A percentile compares a stretch with the other conserved stretches of the same genome.
Conservation (phyloP, 441 rosid species). For the Brassica balearica region DNA sequence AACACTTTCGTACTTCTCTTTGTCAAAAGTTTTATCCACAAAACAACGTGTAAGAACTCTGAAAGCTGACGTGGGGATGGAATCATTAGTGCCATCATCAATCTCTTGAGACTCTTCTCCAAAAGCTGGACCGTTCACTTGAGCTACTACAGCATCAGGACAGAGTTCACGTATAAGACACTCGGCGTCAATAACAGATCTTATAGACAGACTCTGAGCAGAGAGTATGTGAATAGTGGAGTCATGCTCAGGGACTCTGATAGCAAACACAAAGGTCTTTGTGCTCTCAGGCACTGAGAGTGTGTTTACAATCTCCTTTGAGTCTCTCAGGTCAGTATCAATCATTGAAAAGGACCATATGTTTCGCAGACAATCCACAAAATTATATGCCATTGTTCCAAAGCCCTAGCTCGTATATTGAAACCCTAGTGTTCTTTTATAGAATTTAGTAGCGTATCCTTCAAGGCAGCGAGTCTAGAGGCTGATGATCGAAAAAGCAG, state of each 20-base stretch:
- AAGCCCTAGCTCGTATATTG: neutral
- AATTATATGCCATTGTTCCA: slow-evolving; percentile 23
- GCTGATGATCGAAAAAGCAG: too few species aligned
- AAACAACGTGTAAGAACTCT: too few species aligned
- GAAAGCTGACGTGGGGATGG: too few species aligned
- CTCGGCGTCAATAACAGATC: slow-evolving; percentile 73
- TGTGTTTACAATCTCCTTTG: slow-evolving; percentile 53
- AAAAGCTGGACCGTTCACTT: neutral
- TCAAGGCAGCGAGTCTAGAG: neutral
- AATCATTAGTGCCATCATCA: neutral
- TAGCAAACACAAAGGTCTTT: too few species aligned
- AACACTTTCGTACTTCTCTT: neutral
- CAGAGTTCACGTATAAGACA: slow-evolving; percentile 65
- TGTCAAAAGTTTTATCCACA: too few species aligned
- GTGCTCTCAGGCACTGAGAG: slow-evolving; percentile 72
- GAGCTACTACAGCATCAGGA: slow-evolving; percentile 80
- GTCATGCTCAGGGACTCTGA: slow-evolving; percentile 40
- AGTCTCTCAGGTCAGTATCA: slow-evolving; percentile 49
- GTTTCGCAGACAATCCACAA: slow-evolving; percentile 50
- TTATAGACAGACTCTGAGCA: slow-evolving; percentile 74
- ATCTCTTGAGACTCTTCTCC: neutral
- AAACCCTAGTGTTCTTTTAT: neutral
- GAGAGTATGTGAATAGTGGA: slow-evolving; percentile 75
- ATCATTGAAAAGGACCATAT: slow-evolving; percentile 73
- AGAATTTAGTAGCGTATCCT: neutral